phyloP scores from a whole-genome alignment of 345 rosid genomes.

The Eucalyptus grandis region DNA sequence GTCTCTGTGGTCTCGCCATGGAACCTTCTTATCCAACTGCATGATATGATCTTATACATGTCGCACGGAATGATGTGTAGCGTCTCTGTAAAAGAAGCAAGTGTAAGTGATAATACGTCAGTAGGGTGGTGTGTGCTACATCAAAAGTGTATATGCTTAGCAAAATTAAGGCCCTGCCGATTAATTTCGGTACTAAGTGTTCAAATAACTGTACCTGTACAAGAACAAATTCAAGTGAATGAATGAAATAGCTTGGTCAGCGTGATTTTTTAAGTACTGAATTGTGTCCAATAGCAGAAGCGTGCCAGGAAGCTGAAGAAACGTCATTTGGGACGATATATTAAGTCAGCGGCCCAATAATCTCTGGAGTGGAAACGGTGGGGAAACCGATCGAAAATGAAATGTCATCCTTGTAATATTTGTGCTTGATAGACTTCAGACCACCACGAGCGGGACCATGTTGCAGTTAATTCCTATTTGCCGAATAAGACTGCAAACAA shows the following conservation, averaged over 20 bases:
- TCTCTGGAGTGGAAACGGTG: neutral
- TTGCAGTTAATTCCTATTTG: neutral
- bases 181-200: neutral
- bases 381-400: neutral
- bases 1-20: slow-evolving; percentile 44
- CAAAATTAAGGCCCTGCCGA: neutral
- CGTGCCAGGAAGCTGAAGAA: neutral
- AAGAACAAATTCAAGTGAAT: neutral
- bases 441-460: neutral
- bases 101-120: neutral
- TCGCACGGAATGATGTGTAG: neutral
- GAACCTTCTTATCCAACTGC: neutral
- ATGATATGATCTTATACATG: neutral
- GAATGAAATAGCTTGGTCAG: neutral
- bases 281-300: neutral
- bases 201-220: neutral
- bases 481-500: neutral
- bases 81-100: neutral
- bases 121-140: neutral
- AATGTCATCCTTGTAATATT: neutral
- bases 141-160: neutral
- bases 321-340: neutral
- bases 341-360: neutral
- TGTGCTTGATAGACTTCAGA: neutral
- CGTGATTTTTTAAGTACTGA: neutral